phyloP scores from a whole-genome alignment of 345 rosid species.

The Dovyalis caffra region DNA sequence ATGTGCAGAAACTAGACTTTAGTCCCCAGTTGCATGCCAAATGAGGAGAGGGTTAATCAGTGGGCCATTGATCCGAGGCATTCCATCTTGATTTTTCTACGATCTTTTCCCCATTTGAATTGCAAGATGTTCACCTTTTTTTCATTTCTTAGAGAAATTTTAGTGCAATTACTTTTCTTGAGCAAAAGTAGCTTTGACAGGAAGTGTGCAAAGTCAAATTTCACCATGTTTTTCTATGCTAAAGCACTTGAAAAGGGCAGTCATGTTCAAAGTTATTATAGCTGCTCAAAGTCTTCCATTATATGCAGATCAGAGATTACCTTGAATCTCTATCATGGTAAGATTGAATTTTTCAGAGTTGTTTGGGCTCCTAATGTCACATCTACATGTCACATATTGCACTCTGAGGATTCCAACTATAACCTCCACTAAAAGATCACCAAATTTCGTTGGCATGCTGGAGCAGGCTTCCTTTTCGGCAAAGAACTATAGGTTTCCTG shows the following conservation, averaged over 20 bases:
- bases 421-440: conserved; percentile 1
- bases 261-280: conserved; percentile 1
- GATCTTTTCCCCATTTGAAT: no score
- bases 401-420: background rate
- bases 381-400: background rate
- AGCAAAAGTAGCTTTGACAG: no score
- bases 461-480: background rate
- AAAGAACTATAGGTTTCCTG: background rate
- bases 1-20: no score
- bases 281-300: background rate
- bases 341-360: background rate
- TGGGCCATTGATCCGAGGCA: no score
- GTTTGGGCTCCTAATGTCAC: background rate
- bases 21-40: no score
- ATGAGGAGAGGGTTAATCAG: no score
- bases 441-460: background rate
- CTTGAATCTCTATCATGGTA: conserved; percentile 17
- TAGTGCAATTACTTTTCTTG: no score
- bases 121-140: no score
- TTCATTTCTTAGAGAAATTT: no score
- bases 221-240: conserved; percentile 23
- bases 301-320: background rate
- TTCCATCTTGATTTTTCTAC: no score
- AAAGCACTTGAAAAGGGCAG: conserved; percentile 24
- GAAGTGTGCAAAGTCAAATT: conserved; percentile 17